Conservation (phyloP, 2,329 filamentous ascomycete genomes). For the Xylaria sp. region DNA sequence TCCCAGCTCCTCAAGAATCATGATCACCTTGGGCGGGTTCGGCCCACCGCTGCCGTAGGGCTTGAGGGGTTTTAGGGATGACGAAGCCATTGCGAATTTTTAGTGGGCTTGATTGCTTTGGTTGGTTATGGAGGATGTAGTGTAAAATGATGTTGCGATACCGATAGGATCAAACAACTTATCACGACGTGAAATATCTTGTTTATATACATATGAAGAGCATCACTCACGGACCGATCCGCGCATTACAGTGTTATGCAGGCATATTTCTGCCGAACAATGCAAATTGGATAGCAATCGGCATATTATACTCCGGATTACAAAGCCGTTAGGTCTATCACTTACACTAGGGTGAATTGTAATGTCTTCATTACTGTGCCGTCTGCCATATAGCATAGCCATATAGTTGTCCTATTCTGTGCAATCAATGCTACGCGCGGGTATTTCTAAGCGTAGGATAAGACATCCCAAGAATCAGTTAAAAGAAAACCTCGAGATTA, state of each 20-base stretch:
- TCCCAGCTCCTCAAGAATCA: conserved; percentile 48
- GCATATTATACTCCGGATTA: conserved; percentile 6
- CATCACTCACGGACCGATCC: background rate
- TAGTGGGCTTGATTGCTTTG: background rate
- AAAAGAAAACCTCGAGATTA: background rate
- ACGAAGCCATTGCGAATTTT: conserved; percentile 17
- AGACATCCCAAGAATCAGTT: no score
- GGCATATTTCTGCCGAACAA: background rate
- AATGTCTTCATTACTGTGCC: background rate
- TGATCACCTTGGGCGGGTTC: conserved; percentile 49
- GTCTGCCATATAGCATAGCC: background rate
- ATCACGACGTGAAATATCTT: background rate
- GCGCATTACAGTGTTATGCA: background rate
- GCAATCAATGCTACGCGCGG: background rate
- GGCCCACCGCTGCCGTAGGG: conserved; percentile 44
- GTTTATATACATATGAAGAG: conserved; percentile 6
- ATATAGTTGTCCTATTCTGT: background rate
- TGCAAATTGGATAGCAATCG: background rate
- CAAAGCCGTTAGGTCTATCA: conserved; percentile 8
- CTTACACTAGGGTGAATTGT: background rate
- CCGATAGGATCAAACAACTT: background rate
- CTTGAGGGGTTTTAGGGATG: conserved; percentile 47
- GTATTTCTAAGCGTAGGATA: conserved; percentile 21
- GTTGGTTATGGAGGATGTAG: background rate
- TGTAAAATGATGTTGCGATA: background rate